phyloP scores from a whole-genome alignment of 2,329 filamentous ascomycete genomes.

The Daldinia sp. region DNA sequence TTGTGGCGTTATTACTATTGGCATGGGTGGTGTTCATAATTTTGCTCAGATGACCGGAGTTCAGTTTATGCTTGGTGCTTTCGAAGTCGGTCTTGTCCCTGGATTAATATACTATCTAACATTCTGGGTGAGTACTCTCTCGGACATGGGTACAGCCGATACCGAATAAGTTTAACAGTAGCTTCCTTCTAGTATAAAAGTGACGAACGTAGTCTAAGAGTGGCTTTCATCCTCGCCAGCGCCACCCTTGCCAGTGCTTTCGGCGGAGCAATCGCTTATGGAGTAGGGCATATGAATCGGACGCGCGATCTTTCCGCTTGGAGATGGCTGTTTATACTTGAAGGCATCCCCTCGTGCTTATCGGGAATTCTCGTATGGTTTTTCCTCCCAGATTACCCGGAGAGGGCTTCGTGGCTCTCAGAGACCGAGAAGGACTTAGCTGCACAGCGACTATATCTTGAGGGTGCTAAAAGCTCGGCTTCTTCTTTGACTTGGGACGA shows the following conservation, averaged over 20 bases:
- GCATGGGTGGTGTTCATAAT: slow-evolving; percentile 69
- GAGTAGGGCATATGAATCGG: slow-evolving; percentile 75
- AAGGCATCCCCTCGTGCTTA: slow-evolving; percentile 55
- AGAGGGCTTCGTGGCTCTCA: slow-evolving; percentile 69
- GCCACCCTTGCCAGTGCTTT: slow-evolving; percentile 77
- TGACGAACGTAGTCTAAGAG: slow-evolving; percentile 74
- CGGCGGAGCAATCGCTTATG: slow-evolving; percentile 78
- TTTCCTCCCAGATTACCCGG: slow-evolving; percentile 71
- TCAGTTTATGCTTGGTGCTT: slow-evolving; percentile 71
- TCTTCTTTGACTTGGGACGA: slow-evolving; percentile 71
- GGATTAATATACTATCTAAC: slow-evolving; percentile 74
- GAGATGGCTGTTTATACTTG: slow-evolving; percentile 71
- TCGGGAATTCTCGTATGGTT: slow-evolving; percentile 66
- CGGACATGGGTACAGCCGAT: no score
- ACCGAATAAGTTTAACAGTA: no score
- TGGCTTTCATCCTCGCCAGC: slow-evolving; percentile 74
- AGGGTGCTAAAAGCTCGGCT: slow-evolving; percentile 65
- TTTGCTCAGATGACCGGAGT: slow-evolving; percentile 71
- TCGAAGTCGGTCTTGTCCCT: slow-evolving; percentile 76
- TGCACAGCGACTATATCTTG: slow-evolving; percentile 52
- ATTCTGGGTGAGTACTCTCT: slow-evolving; percentile 63
- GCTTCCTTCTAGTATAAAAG: slow-evolving; percentile 62
- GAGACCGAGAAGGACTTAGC: slow-evolving; percentile 66
- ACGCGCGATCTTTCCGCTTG: slow-evolving; percentile 69
- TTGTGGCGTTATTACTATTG: slow-evolving; percentile 74